Base-by-base conservation (phyloP, 1,284 basidiomycete genomes). In the Irpex lacteus region DNA sequence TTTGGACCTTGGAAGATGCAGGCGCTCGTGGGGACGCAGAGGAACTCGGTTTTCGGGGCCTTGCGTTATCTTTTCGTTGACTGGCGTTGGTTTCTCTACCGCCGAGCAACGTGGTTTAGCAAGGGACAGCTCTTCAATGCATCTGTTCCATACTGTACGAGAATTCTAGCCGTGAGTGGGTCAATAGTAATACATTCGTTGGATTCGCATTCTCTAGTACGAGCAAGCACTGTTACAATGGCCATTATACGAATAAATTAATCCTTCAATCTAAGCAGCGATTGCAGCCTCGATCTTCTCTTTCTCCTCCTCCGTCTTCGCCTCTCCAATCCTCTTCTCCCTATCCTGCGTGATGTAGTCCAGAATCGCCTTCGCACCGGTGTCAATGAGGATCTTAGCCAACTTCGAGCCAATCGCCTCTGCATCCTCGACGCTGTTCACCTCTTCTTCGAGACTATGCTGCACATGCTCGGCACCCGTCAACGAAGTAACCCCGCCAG, bases 401-500 rank as follows among this genome's bases (percentile, higher is more conserved):
- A 96, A 78, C 47, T 78, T 80, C 61, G 78, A 81, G 2, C 95
- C 95, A 44, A 93, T 74, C 32, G 74, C 78, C 72, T 92, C 90
- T 1, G 90, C 91, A 40, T 92, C 89, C 66, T 82, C 82, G 0
- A 76, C 71, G 50, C 77, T 82, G 5, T 75, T 74, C 5, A 96
- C 82, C n/a, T 75, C 77, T 57, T 83, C 82, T 64, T 78, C 79
- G 54, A 92, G 69, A 5, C 84, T 84, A 70, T 89, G 82, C 69
- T 93, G 81, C 57, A 96, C 88, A 70, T 95, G 92, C 49, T 75
- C 75, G 38, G 72, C 74, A 0, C 95, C 95, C 68, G 89, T 84
- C 15, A 96, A 78, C 15, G 89, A 85, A 0, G 95, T 97, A 15
- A 97, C 91, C 62, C 91, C 90, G 0, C 91, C 92, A 2, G 86